These are phyloP conservation scores for Trichoderma endophyticum DNA, from an alignment of 2,329 filamentous ascomycete species.

Conservation along the genomic window DNA sequence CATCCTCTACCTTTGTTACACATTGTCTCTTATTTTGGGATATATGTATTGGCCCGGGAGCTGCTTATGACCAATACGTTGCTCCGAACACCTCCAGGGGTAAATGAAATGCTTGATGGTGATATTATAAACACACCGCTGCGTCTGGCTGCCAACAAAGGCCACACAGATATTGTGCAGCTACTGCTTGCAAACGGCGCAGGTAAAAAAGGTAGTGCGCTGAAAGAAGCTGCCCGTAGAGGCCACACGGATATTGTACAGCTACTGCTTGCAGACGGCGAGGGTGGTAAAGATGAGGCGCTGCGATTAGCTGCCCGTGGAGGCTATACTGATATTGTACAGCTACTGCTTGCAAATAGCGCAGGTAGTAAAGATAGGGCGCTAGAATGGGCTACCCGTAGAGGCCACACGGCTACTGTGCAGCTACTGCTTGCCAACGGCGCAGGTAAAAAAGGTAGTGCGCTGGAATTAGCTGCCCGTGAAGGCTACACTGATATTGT, in stretches of 20 bases:
- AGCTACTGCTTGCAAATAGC: too few species aligned
- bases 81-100: neutral
- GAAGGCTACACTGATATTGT: too few species aligned
- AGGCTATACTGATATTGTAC: too few species aligned
- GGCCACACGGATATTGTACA: too few species aligned
- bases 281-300: neutral
- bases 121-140: accelerated
- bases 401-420: too few species aligned
- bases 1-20: neutral
- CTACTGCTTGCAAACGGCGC: neutral
- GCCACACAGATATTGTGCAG: too few species aligned
- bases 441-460: too few species aligned
- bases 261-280: neutral
- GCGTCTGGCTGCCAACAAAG: neutral
- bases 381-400: too few species aligned
- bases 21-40: neutral
- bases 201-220: neutral
- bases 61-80: accelerated
- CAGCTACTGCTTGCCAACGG: too few species aligned
- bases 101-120: neutral
- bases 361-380: too few species aligned
- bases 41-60: neutral
- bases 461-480: too few species aligned
- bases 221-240: too few species aligned
- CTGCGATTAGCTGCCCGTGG: accelerated